These are phyloP conservation scores for Sphagnum tenellum DNA, from an alignment of 225 moss, liverwort and hornwort species.

Conservation along the genomic window DNA sequence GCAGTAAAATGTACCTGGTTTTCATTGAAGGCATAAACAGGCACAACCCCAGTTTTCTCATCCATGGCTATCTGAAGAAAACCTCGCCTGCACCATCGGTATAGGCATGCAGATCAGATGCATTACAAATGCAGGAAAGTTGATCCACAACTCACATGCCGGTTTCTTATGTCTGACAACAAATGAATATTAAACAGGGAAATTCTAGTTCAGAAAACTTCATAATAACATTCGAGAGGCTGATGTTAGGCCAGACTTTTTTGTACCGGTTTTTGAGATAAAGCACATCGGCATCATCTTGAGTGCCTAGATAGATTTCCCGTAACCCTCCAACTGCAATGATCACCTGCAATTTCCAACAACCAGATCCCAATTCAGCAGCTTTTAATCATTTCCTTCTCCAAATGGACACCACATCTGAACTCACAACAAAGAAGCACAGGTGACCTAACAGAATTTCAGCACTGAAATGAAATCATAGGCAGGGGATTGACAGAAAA, in stretches of 20 bases:
- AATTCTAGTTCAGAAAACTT: no score
- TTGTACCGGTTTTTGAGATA: constrained; percentile 36
- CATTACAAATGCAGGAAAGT: no score
- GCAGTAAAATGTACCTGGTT: constrained; percentile 42
- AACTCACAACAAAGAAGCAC: no score
- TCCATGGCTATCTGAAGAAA: constrained; percentile 74
- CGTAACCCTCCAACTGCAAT: constrained; percentile 81
- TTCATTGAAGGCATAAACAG: constrained; percentile 88
- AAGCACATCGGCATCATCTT: constrained; percentile 44
- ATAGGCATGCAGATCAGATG: neutral
- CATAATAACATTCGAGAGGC: no score
- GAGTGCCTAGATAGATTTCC: constrained; percentile 80
- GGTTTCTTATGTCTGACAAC: no score
- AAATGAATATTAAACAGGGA: no score
- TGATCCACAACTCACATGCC: no score
- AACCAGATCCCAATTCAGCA: neutral
- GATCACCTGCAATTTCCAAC: constrained; percentile 40
- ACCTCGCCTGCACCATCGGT: constrained; percentile 46
- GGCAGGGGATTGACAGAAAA: neutral
- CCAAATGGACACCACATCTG: no score
- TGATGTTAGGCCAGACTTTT: no score
- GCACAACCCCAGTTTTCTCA: constrained; percentile 71
- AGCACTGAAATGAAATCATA: no score
- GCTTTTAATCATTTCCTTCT: no score
- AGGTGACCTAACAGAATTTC: no score